Evolutionary conservation across 306 rosid species (phyloP), one percentile per base, ranked within the genome.

Genomic region (Ceratonia siliqua): DNA sequence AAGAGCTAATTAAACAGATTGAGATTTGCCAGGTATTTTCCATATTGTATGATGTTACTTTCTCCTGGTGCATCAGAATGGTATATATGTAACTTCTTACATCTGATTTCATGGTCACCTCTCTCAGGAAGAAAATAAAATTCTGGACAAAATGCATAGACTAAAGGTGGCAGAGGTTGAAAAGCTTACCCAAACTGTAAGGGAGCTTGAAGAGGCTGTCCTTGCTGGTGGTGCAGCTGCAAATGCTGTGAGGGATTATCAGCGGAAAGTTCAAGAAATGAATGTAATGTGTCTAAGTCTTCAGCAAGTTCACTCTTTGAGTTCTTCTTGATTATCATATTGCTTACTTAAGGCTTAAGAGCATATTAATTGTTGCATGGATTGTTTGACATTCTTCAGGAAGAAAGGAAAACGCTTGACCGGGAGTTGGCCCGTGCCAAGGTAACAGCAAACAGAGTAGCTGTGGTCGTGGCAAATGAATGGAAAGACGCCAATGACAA

Each of bases 221-320:
- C 99, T 95, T 86, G 97, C 97, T 42, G 98, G 99, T 22, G 99
- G 99, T 54, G 98, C 99, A 25, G 99, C 99, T n/a, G 99, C 99
- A 22, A 95, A 95, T 86, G 99, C 96, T 73, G 99, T 95, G 88
- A 90, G 99, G 81, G 99, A 95, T 84, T 95, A 95, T 83, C 98
- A 92, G 83, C 91, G 99, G 81, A 92, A 95, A 87, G 85, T 95
- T 79, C 99, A 95, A 82, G 99, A 95, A 85, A 92, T 95, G 99
- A 95, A 95, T 87, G 99, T 95, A 92, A 85, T 8, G 18, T 73
- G 61, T 81, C 55, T 35, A 52, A 32, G 43, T 55, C 70, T 20
- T 74, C 57, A 35, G 53, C 72, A 52, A 67, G 58, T 56, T 42
- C 77, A 45, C 50, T 42, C 14, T 68, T 57, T 81, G 73, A 20